Evolutionary conservation across 2,329 filamentous ascomycete genomes (phyloP).

Genomic region (Stylonectria norvegica): DNA sequence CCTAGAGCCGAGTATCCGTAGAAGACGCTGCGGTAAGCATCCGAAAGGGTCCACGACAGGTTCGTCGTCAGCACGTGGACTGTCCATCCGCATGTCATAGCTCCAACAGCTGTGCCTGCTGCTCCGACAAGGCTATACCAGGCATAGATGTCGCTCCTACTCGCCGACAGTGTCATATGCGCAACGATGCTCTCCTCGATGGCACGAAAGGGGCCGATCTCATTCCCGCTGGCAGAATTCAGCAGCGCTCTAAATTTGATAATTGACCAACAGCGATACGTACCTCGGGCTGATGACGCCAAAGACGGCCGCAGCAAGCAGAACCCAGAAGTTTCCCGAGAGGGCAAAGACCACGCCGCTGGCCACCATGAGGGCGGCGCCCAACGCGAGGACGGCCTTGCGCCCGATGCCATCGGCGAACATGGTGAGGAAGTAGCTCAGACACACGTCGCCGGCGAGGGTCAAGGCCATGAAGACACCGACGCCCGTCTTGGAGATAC

Average conservation of each 20-base stretch:
- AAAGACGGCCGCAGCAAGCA: constrained; percentile 55
- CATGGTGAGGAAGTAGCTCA: constrained; percentile 57
- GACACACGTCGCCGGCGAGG: constrained; percentile 54
- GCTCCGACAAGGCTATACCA: constrained; percentile 60
- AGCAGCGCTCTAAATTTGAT: not conserved
- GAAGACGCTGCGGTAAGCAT: constrained; percentile 56
- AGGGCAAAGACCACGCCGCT: constrained; percentile 56
- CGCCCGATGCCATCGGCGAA: constrained; percentile 58
- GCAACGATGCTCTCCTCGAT: constrained; percentile 60
- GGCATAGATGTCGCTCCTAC: constrained; percentile 55
- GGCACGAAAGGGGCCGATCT: constrained; percentile 61
- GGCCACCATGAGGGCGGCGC: constrained; percentile 52
- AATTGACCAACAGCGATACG: not conserved
- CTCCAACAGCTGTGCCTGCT: constrained; percentile 58
- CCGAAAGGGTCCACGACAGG: constrained; percentile 41
- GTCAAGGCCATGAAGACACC: constrained; percentile 66
- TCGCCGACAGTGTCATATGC: constrained; percentile 46
- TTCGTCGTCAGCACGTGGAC: constrained; percentile 47
- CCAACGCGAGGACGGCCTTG: constrained; percentile 49
- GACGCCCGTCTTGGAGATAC: constrained; percentile 48
- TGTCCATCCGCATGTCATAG: constrained; percentile 57
- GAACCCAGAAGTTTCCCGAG: constrained; percentile 53
- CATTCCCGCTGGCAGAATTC: constrained; percentile 48
- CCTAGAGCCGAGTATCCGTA: constrained; percentile 41
- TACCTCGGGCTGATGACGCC: constrained; percentile 60